Evolutionary conservation across 2,329 filamentous ascomycete species (phyloP).

Genomic region (Fusarium continuum): DNA sequence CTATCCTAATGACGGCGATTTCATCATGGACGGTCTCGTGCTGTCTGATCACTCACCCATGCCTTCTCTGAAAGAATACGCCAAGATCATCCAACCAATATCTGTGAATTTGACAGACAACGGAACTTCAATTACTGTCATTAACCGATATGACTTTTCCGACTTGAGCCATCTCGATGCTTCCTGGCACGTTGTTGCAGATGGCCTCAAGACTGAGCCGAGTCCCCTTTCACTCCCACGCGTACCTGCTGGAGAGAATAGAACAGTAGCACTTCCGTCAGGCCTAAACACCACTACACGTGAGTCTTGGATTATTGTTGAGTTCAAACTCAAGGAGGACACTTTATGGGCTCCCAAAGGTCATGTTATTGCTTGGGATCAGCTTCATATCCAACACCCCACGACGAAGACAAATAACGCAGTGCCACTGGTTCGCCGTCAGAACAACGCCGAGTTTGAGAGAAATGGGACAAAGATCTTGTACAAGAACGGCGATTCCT

Average conservation of each 20-base stretch:
- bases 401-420: fast-evolving
- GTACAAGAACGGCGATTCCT: neutral
- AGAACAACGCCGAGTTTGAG: neutral
- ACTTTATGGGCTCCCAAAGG: neutral
- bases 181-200: slow-evolving; percentile 5
- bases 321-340: neutral
- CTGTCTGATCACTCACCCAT: slow-evolving; percentile 20
- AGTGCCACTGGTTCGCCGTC: neutral
- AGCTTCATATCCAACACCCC: neutral
- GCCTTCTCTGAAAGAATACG: slow-evolving; percentile 19
- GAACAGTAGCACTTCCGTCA: neutral
- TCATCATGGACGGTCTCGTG: slow-evolving; percentile 64
- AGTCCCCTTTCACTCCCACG: neutral
- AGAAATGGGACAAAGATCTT: neutral
- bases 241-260: neutral
- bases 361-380: slow-evolving; percentile 14
- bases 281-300: fast-evolving
- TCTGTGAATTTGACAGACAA: neutral
- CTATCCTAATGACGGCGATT: slow-evolving; percentile 66
- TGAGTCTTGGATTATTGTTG: slow-evolving; percentile 7
- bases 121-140: neutral
- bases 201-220: neutral
- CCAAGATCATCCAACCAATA: slow-evolving; percentile 23
- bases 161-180: slow-evolving; percentile 14
- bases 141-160: slow-evolving; percentile 19